Evolutionary conservation across 306 rosid genomes (phyloP).

Genomic region (Prunus persica): DNA sequence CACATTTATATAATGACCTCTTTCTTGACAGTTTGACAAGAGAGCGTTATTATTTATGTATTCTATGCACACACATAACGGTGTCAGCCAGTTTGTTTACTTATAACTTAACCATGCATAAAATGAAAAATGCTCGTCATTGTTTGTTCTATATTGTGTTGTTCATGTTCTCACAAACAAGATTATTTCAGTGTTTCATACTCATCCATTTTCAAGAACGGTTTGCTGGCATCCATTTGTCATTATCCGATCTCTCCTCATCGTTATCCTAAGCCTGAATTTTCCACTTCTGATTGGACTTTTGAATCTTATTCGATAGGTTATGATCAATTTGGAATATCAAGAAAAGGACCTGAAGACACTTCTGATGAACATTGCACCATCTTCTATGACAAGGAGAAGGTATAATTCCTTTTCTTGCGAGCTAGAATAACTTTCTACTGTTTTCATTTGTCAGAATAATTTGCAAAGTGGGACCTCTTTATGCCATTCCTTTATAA

Average conservation of each 20-base stretch:
- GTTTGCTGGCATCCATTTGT: conserved; percentile 4
- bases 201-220: background rate
- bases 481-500: conserved; percentile 3
- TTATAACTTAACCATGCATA: background rate
- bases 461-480: conserved; percentile 6
- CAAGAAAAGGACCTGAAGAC: conserved; percentile 83
- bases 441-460: background rate
- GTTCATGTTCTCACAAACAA: background rate
- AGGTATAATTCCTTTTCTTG: conserved; percentile 36
- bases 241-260: conserved; percentile 9
- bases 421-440: conserved; percentile 9
- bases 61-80: background rate
- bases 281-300: background rate
- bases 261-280: conserved; percentile 11
- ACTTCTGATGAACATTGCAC: conserved; percentile 85
- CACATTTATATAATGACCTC: background rate
- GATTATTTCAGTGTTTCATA: background rate
- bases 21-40: background rate
- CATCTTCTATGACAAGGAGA: conserved; percentile 88
- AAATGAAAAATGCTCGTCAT: background rate
- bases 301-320: conserved; percentile 31
- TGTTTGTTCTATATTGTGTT: background rate
- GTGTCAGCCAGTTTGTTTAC: background rate
- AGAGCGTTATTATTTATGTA: background rate
- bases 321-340: conserved; percentile 88